phyloP scores from a whole-genome alignment of 2,329 filamentous ascomycete genomes.

The Apiospora pterosperma region DNA sequence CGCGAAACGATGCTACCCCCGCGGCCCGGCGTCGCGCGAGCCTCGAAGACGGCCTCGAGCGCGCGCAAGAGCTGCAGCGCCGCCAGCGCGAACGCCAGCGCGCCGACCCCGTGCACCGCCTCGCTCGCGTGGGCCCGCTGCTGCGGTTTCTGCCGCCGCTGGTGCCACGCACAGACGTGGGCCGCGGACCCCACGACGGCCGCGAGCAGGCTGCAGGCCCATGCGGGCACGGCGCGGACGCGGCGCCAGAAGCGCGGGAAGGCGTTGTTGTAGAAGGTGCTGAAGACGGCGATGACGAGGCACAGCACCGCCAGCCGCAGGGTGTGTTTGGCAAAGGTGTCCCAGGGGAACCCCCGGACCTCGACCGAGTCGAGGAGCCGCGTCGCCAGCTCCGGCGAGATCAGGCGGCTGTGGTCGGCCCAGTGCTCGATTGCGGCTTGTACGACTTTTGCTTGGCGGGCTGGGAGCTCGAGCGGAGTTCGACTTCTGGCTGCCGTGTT shows the following conservation, averaged over 20 bases:
- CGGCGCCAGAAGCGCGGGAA: conserved; percentile 4
- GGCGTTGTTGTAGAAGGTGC: neutral
- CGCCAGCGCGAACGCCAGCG: conserved; percentile 10
- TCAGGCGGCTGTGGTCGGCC: conserved; percentile 5
- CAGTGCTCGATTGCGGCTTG: conserved; percentile 13
- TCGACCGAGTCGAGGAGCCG: conserved; percentile 10
- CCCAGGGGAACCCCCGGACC: conserved; percentile 12
- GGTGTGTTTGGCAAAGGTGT: conserved; percentile 14
- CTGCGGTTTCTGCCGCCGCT: neutral
- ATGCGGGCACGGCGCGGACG: conserved; percentile 7
- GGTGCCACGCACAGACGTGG: neutral
- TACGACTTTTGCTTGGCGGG: conserved; percentile 10
- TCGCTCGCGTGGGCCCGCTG: conserved; percentile 12
- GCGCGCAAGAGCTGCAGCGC: conserved; percentile 7
- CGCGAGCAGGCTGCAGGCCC: neutral
- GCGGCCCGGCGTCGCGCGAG: neutral
- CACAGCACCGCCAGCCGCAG: conserved; percentile 12
- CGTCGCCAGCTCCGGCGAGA: conserved; percentile 5
- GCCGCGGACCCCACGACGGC: neutral
- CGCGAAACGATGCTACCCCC: no score
- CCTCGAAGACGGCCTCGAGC: neutral
- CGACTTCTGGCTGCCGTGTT: neutral
- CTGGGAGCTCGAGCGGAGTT: neutral
- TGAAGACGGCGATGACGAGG: conserved; percentile 9
- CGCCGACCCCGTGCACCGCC: conserved; percentile 13